Evolutionary conservation across 1,139 yeast species (phyloP).

Genomic region (Wickerhamomyces sp.): DNA sequence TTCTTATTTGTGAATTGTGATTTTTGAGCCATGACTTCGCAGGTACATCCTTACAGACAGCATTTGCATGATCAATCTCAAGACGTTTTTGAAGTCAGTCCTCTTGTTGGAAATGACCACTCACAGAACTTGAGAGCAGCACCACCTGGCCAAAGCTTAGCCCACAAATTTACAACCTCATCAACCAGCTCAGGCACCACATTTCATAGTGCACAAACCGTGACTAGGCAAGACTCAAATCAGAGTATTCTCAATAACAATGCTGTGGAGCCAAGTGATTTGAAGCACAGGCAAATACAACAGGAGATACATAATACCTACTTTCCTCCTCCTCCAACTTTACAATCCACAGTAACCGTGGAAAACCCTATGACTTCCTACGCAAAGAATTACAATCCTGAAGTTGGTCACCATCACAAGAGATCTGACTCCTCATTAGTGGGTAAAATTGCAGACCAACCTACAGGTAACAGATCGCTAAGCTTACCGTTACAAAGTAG

Average conservation of each 20-base stretch:
- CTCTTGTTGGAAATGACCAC: not conserved
- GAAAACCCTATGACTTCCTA: too few species aligned
- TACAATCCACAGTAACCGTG: too few species aligned
- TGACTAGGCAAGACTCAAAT: conserved; percentile 5
- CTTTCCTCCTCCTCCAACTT: conserved; percentile 4
- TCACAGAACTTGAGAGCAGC: not conserved
- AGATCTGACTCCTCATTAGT: conserved; percentile 6
- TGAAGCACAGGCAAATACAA: not conserved
- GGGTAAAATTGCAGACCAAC: conserved; percentile 16
- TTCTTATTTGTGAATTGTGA: too few species aligned
- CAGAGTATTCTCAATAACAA: conserved; percentile 6
- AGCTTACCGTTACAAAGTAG: conserved; percentile 12
- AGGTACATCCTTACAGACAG: conserved; percentile 4
- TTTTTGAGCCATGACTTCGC: not conserved
- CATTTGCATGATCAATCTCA: not conserved
- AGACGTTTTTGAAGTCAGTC: not conserved
- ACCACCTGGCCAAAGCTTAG: not conserved
- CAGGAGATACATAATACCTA: not conserved
- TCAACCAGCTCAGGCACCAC: conserved; percentile 8
- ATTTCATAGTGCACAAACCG: conserved; percentile 6
- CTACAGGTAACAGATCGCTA: conserved; percentile 20
- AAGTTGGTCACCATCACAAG: not conserved
- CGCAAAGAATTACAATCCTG: not conserved
- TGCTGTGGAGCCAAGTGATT: conserved; percentile 3
- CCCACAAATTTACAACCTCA: not conserved